Evolutionary conservation across 352 stramenopile genomes (phyloP).

Genomic region (Phytophthora chlamydospora): DNA sequence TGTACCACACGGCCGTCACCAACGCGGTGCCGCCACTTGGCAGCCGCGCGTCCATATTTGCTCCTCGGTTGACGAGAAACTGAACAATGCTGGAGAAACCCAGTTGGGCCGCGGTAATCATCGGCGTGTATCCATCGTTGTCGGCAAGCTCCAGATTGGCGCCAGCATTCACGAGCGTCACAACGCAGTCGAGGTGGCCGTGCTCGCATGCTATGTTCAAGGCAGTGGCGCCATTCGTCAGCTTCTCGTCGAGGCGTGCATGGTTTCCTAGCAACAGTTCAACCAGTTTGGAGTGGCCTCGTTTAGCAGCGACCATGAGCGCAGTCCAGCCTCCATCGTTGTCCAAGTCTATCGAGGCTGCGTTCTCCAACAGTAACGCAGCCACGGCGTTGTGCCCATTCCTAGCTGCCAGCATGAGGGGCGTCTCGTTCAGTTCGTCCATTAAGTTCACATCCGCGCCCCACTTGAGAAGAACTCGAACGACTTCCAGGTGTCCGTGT

Average conservation of each 20-base stretch:
- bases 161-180: not conserved
- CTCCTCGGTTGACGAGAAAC: not conserved
- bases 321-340: not conserved
- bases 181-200: not conserved
- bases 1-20: constrained; percentile 1
- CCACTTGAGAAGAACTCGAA: too few relatives aligned
- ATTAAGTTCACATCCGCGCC: too few relatives aligned
- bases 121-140: constrained; percentile 4
- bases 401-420: not conserved
- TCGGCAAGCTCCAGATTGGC: not conserved
- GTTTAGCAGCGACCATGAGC: not conserved
- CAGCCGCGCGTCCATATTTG: not conserved
- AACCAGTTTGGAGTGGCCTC: not conserved
- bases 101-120: not conserved
- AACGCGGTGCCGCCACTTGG: constrained; percentile 4
- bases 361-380: constrained; percentile 1
- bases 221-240: not conserved
- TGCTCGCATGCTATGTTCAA: not conserved
- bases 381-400: not conserved
- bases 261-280: not conserved
- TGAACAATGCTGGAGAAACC: not conserved
- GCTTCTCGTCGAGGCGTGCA: not conserved
- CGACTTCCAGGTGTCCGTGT: too few relatives aligned
- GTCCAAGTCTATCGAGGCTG: not conserved
- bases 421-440: not conserved